These are phyloP conservation scores for Annulohypoxylon maeteangense DNA, from an alignment of 495 filamentous ascomycete genomes.

Conservation along the genomic window DNA sequence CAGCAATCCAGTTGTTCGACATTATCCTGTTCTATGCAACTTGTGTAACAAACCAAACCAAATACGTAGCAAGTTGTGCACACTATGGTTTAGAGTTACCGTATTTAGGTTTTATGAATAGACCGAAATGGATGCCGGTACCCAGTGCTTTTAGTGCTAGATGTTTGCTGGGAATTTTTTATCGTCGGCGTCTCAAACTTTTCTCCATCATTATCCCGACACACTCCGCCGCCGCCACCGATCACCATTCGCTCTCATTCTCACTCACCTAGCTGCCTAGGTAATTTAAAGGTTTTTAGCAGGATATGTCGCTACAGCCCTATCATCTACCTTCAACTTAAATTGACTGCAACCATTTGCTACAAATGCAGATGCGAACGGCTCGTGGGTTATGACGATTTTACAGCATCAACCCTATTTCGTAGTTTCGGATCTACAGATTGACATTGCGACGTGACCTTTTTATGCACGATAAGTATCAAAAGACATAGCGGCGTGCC, in stretches of 20 bases:
- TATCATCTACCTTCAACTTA: neutral
- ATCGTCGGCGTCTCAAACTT: neutral
- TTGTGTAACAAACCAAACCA: neutral
- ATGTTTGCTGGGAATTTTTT: neutral
- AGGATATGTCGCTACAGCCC: neutral
- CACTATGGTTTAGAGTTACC: slow-evolving; percentile 1
- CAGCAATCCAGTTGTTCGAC: neutral
- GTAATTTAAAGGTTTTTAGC: neutral
- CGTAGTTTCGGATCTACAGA: slow-evolving; percentile 27
- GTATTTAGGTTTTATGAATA: slow-evolving; percentile 19
- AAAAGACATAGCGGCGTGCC: slow-evolving; percentile 18
- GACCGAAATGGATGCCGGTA: neutral
- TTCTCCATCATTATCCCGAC: neutral
- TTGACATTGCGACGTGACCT: slow-evolving; percentile 32
- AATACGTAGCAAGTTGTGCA: slow-evolving; percentile 17
- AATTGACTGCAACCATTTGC: slow-evolving; percentile 7
- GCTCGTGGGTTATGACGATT: slow-evolving; percentile 7
- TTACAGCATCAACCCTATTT: slow-evolving; percentile 10
- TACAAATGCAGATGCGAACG: slow-evolving; percentile 3
- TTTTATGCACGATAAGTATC: slow-evolving; percentile 19
- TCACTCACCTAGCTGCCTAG: neutral
- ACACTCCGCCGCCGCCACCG: neutral
- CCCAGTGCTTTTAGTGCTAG: too few relatives aligned
- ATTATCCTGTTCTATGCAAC: neutral
- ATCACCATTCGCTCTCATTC: slow-evolving; percentile 13